Percentiles rank a stretch among this genome's conserved stretches.
phyloP scores from a whole-genome alignment of 2,329 filamentous ascomycete species.

The Rhinocladiella mackenziei region DNA sequence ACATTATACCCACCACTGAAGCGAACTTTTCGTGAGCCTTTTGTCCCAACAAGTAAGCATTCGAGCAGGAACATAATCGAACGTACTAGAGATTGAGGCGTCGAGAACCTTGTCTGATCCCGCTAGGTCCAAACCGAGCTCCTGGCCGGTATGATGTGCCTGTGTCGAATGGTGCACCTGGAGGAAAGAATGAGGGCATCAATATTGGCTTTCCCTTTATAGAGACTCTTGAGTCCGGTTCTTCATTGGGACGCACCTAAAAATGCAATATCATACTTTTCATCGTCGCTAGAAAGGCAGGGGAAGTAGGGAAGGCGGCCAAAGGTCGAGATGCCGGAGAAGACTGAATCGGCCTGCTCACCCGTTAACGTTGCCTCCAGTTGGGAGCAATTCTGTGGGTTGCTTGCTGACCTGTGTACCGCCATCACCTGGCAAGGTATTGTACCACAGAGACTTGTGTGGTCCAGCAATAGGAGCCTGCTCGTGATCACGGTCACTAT shows the following conservation, averaged over 20 bases:
- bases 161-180: conserved; percentile 78
- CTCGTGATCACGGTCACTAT: conserved; percentile 53
- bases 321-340: conserved; percentile 83
- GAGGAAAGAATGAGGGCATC: neutral
- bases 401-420: conserved; percentile 65
- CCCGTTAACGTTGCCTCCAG: too few relatives aligned
- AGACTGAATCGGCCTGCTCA: conserved; percentile 80
- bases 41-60: conserved; percentile 29
- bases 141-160: conserved; percentile 81
- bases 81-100: conserved; percentile 82
- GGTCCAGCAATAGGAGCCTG: conserved; percentile 65
- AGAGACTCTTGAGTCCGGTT: neutral
- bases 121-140: conserved; percentile 77
- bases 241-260: conserved; percentile 53
- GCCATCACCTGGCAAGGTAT: conserved; percentile 74
- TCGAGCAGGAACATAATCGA: conserved; percentile 15
- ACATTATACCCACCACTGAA: conserved; percentile 83
- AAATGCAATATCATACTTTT: conserved; percentile 80
- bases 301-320: conserved; percentile 73
- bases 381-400: neutral
- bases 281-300: conserved; percentile 65
- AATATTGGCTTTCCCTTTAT: conserved; percentile 2
- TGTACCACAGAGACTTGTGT: conserved; percentile 75
- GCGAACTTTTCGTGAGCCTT: conserved; percentile 46
- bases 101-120: conserved; percentile 80